phyloP scores from a whole-genome alignment of 148 eudicot genomes.

The Chenopodium suecicum region DNA sequence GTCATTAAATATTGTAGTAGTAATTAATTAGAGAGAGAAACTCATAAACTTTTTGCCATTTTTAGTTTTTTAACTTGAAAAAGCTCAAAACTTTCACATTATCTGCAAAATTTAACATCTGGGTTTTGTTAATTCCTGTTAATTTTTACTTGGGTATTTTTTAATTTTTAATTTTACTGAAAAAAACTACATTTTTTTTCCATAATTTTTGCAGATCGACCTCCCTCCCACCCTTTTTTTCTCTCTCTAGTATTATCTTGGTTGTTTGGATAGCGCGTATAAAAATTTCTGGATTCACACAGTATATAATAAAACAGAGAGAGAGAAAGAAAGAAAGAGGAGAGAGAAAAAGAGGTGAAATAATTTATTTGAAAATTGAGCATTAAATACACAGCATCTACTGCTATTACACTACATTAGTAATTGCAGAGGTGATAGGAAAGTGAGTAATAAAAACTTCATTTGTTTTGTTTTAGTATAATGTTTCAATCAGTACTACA shows the following conservation, averaged over 20 bases:
- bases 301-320: neutral
- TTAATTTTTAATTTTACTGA: neutral
- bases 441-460: neutral
- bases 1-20: neutral
- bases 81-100: neutral
- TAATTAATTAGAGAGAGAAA: neutral
- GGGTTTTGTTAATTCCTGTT: slow-evolving; percentile 13
- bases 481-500: neutral
- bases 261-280: slow-evolving; percentile 19
- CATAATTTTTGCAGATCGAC: slow-evolving; percentile 24
- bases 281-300: neutral
- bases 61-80: neutral
- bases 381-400: slow-evolving; percentile 29
- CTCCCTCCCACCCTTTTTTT: neutral
- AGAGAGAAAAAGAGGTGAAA: neutral
- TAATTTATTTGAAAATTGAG: neutral
- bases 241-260: neutral
- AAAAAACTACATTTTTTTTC: neutral
- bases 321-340: neutral
- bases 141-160: neutral
- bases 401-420: slow-evolving; percentile 10
- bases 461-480: neutral
- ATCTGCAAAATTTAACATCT: slow-evolving; percentile 8
- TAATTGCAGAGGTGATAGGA: slow-evolving; percentile 15
- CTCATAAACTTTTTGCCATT: neutral